A percentile compares a stretch with the other conserved stretches of the same genome.
phyloP scores from a whole-genome alignment of 2,329 filamentous ascomycete genomes.

The Pseudocercospora cruenta region DNA sequence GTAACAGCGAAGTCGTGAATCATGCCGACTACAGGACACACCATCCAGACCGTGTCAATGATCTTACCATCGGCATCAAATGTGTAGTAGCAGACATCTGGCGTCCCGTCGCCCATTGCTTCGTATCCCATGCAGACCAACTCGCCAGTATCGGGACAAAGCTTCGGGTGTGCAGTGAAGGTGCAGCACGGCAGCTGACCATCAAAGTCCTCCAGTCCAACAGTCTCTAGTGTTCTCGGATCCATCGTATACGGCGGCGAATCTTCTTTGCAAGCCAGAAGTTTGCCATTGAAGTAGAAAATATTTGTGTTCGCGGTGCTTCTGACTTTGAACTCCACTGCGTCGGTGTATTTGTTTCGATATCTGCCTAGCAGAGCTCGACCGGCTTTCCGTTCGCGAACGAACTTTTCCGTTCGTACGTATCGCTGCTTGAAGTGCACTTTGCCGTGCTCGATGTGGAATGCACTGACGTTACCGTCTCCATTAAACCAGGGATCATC shows the following conservation, averaged over 20 bases:
- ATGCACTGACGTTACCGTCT: background rate
- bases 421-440: background rate
- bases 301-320: background rate
- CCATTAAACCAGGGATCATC: background rate
- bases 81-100: background rate
- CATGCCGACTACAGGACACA: background rate
- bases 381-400: background rate
- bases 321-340: conserved; percentile 2
- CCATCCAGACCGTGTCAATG: background rate
- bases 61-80: background rate
- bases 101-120: background rate
- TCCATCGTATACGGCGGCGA: background rate
- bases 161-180: background rate
- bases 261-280: background rate
- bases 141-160: background rate
- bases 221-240: background rate
- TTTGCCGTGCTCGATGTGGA: background rate
- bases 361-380: background rate
- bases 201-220: background rate
- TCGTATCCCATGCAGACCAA: background rate
- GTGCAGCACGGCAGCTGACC: conserved; percentile 1
- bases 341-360: background rate
- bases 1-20: background rate
- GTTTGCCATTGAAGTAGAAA: conserved; percentile 1
- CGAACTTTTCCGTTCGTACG: background rate